Evolutionary conservation across 2,329 filamentous ascomycete species (phyloP).

Genomic region (Penicillium sclerotiorum): DNA sequence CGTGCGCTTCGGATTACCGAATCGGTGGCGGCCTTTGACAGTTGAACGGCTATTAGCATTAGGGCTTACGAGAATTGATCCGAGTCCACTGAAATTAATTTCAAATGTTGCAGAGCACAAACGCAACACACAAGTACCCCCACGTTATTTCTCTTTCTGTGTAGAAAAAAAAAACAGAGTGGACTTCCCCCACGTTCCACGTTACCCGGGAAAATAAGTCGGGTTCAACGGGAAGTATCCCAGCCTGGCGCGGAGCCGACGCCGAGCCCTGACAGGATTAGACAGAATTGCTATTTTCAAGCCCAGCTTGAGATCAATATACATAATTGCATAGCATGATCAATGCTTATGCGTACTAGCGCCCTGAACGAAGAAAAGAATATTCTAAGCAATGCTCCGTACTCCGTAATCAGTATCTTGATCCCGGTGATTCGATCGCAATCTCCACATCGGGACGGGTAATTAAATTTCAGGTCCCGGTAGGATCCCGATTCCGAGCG

Average conservation of each 20-base stretch:
- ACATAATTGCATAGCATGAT: too few relatives aligned
- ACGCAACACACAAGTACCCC: too few relatives aligned
- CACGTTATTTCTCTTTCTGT: too few relatives aligned
- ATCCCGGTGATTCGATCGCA: neutral
- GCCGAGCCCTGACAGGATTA: neutral
- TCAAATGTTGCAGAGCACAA: too few relatives aligned
- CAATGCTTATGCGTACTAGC: too few relatives aligned
- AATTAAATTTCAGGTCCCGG: conserved; percentile 5
- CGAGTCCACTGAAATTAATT: too few relatives aligned
- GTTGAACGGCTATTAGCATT: neutral
- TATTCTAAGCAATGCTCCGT: neutral
- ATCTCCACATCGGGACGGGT: conserved; percentile 12
- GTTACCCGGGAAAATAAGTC: conserved; percentile 1
- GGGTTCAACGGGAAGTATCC: conserved; percentile 1
- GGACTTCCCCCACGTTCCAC: too few relatives aligned
- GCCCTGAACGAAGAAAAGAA: too few relatives aligned
- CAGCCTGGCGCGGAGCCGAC: conserved; percentile 5
- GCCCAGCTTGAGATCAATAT: neutral
- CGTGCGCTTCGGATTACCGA: conserved; percentile 23
- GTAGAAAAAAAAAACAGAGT: too few relatives aligned
- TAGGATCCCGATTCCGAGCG: conserved; percentile 52
- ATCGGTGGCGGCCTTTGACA: conserved; percentile 13
- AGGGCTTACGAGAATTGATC: too few relatives aligned
- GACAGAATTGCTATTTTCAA: neutral
- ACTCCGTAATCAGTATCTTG: neutral